Evolutionary conservation across 345 rosid species (phyloP), one percentile per base, ranked within the genome.

Genomic region (Sonneratia caseolaris): DNA sequence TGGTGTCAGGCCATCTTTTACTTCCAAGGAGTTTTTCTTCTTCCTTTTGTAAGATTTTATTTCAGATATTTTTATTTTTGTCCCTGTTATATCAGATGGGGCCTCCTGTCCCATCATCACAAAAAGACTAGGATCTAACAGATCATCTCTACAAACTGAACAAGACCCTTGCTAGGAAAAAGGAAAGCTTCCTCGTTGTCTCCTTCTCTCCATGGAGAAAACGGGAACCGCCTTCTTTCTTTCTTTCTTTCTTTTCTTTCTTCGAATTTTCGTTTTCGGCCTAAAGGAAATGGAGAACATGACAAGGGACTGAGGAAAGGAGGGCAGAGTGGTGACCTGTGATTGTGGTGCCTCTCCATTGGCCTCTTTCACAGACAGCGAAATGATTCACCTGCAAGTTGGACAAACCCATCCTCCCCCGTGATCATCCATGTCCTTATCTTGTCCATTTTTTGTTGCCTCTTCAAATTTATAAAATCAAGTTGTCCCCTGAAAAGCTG

Each of bases 371-470:
- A n/a, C 35, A 57, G n/a, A 53, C 10, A 21, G 6, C 35, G n/a
- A 57, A 57, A 57, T 57, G 32, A 57, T 57, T 57, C 64, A 57
- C 21, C 64, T 57, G 64, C 64, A 57, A 57, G n/a, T 57, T 57
- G 64, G 64, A 32, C 64, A 57, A 22, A 7, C 32, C 32, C n/a
- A 6, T 22, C 32, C 12, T 16, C 27, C 35, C 64, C 64, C 64
- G 64, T 57, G 64, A 57, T 57, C 22, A 53, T 42, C 5, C 0
- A 19, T 53, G 57, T 53, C 57, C 57, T 53, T 53, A 16, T 53
- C 57, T 4, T 53, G 5, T 53, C 1, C 35, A 22, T 57, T n/a
- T 57, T 53, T 53, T 19, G 7, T 53, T 6, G n/a, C 22, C 22
- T 19, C 1, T 13, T 47, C 15, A 47, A 2, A 47, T 47, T 47